phyloP scores from a whole-genome alignment of 2,329 filamentous ascomycete species.

The Penicillium sp. region DNA sequence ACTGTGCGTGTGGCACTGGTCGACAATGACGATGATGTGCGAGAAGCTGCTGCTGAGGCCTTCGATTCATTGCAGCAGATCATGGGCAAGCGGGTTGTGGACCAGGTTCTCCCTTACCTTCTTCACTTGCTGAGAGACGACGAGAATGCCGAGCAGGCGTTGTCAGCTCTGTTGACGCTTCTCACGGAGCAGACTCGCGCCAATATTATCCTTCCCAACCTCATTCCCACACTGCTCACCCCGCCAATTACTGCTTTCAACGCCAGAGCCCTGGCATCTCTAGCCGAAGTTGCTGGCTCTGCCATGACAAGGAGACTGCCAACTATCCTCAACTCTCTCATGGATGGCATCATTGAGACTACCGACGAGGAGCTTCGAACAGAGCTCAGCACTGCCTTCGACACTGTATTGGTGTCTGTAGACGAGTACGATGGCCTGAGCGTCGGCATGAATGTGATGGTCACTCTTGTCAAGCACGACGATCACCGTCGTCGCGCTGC shows the following conservation, averaged over 20 bases:
- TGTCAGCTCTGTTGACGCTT: constrained; percentile 87
- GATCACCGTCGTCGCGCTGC: constrained; percentile 80
- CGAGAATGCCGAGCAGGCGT: constrained; percentile 82
- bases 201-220: constrained; percentile 93
- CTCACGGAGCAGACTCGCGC: constrained; percentile 90
- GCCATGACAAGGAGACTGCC: constrained; percentile 89
- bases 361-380: constrained; percentile 69
- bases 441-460: constrained; percentile 89
- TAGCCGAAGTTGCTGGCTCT: constrained; percentile 84
- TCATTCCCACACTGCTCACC: constrained; percentile 87
- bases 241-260: constrained; percentile 93
- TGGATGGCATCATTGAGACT: constrained; percentile 79
- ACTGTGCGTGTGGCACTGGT: constrained; percentile 91
- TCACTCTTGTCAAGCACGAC: constrained; percentile 84
- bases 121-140: constrained; percentile 85
- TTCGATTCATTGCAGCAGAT: constrained; percentile 94
- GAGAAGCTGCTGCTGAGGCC: constrained; percentile 93
- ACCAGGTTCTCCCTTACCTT: constrained; percentile 90
- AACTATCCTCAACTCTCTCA: constrained; percentile 85
- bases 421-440: constrained; percentile 96
- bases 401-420: constrained; percentile 85
- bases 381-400: constrained; percentile 78
- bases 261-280: constrained; percentile 84
- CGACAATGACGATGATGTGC: constrained; percentile 82
- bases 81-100: constrained; percentile 88